Evolutionary conservation across 139 green algal genomes (phyloP).

Genomic region (Micromonas pusilla): DNA sequence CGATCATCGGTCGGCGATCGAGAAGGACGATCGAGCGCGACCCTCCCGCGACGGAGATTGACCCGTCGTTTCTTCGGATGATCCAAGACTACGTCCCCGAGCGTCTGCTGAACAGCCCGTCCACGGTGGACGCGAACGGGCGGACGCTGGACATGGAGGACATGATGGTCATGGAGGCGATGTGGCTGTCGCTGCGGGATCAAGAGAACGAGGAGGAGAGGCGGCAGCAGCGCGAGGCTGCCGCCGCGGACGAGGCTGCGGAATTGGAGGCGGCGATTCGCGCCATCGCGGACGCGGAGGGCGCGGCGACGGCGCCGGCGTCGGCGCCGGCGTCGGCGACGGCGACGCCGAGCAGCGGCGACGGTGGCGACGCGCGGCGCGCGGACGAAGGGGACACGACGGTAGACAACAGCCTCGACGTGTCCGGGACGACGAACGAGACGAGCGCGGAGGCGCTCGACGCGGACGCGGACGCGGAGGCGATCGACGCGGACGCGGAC

Average conservation of each 20-base stretch:
- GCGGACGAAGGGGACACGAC: not conserved
- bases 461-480: not conserved
- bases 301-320: too few species aligned
- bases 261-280: too few species aligned
- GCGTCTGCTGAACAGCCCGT: not conserved
- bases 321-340: too few species aligned
- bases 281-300: too few species aligned
- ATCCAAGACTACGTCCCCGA: not conserved
- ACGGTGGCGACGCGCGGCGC: not conserved
- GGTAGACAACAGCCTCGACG: too few species aligned
- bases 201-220: not conserved
- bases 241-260: not conserved
- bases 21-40: too few species aligned
- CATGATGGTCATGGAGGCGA: not conserved
- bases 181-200: not conserved
- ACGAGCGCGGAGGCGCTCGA: not conserved
- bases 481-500: not conserved
- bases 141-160: not conserved
- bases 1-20: too few species aligned
- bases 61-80: not conserved
- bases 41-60: not conserved
- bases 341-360: too few species aligned
- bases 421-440: not conserved
- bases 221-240: not conserved
- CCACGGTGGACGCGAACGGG: not conserved